A percentile compares a stretch with the other conserved stretches of the same genome.
These are phyloP conservation scores for Massarina eburnea DNA, from an alignment of 2,329 filamentous ascomycete species.

Conservation along the genomic window DNA sequence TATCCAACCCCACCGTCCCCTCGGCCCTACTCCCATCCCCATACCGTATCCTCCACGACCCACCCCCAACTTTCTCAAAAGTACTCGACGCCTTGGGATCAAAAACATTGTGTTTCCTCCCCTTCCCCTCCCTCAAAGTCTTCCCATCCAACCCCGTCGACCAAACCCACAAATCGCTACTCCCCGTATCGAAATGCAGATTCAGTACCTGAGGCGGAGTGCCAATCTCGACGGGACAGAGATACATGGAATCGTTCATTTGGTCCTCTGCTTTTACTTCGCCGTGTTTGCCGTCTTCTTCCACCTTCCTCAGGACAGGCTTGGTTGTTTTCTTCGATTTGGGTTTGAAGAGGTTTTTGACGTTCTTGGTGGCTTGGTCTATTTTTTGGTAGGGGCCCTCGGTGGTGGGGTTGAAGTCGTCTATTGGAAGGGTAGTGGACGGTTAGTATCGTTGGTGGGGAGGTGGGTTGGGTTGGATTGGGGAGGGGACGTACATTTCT, in stretches of 20 bases:
- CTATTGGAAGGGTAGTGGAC: slow-evolving; percentile 4
- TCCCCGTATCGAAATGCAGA: too few relatives aligned
- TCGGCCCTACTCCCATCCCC: too few relatives aligned
- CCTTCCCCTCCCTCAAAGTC: too few relatives aligned
- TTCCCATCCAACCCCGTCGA: too few relatives aligned
- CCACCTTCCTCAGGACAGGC: slow-evolving; percentile 47
- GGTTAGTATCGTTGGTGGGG: slow-evolving; percentile 1
- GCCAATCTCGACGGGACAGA: slow-evolving; percentile 66
- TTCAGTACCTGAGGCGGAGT: slow-evolving; percentile 65
- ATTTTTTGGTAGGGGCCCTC: slow-evolving; percentile 62
- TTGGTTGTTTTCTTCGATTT: slow-evolving; percentile 50
- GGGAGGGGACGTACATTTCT: slow-evolving; percentile 51
- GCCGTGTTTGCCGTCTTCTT: slow-evolving; percentile 43
- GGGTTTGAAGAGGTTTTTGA: slow-evolving; percentile 40
- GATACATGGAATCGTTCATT: slow-evolving; percentile 68
- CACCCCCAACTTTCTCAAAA: too few relatives aligned
- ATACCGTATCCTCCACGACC: too few relatives aligned
- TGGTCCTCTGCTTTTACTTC: slow-evolving; percentile 63
- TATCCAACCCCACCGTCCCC: too few relatives aligned
- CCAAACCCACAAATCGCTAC: too few relatives aligned
- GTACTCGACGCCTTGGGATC: too few relatives aligned
- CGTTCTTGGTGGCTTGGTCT: slow-evolving; percentile 42
- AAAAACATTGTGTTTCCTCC: too few relatives aligned
- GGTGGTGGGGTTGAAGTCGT: slow-evolving; percentile 62
- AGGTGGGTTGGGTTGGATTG: not conserved